Percentiles rank a stretch among this genome's conserved stretches.
phyloP scores from a whole-genome alignment of 345 rosid genomes.

The Eutrema yunnanense region DNA sequence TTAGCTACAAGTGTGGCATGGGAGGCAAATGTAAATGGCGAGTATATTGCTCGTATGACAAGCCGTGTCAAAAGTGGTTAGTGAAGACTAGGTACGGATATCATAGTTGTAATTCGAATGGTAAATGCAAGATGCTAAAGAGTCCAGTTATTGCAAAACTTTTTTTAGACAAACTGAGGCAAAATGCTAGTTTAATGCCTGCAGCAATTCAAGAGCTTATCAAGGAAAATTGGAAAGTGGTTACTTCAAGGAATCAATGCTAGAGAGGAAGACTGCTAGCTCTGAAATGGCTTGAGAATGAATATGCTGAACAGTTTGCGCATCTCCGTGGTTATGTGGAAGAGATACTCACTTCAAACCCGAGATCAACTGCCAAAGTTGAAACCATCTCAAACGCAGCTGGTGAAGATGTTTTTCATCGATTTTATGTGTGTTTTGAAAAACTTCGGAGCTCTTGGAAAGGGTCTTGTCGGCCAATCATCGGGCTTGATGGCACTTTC shows the following conservation, averaged over 20 bases:
- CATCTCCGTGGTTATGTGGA: background rate
- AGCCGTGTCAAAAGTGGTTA: background rate
- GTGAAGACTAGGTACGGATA: background rate
- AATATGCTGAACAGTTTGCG: background rate
- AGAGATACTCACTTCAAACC: background rate
- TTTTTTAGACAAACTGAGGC: background rate
- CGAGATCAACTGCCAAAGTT: background rate
- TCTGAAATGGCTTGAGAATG: background rate
- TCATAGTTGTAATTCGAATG: background rate
- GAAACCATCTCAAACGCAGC: background rate
- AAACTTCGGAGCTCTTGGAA: background rate
- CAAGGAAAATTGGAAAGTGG: background rate
- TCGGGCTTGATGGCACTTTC: background rate
- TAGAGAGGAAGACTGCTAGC: background rate
- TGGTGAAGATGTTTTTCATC: background rate
- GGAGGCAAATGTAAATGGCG: background rate
- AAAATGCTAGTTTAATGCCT: background rate
- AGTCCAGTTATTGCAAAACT: background rate
- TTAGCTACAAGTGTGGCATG: background rate
- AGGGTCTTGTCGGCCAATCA: background rate
- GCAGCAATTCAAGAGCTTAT: background rate
- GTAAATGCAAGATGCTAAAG: background rate
- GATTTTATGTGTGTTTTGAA: background rate
- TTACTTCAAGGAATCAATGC: background rate
- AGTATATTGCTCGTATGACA: background rate